These are phyloP conservation scores for Oemleria cerasiformis DNA, from an alignment of 306 rosid genomes.

Conservation along the genomic window DNA sequence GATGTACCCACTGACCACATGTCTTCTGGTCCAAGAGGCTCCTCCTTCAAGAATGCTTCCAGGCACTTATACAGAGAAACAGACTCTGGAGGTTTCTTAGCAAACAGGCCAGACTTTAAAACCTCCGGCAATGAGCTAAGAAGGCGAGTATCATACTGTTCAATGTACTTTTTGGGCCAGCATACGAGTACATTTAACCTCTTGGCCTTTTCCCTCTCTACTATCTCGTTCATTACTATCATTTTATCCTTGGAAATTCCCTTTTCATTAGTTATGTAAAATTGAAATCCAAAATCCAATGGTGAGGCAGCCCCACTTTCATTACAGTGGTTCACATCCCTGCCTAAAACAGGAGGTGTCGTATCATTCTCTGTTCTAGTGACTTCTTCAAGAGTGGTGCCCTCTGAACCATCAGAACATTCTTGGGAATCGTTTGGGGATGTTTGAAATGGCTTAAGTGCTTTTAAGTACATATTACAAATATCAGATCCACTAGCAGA, in stretches of 20 bases:
- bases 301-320: conserved; percentile 38
- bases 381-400: conserved; percentile 42
- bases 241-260: conserved; percentile 52
- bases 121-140: conserved; percentile 81
- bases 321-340: conserved; percentile 28
- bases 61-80: conserved; percentile 91
- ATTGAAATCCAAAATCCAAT: conserved; percentile 52
- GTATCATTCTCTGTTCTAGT: conserved; percentile 35
- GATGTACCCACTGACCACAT: conserved; percentile 79
- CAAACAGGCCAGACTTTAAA: conserved; percentile 65
- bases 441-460: conserved; percentile 58
- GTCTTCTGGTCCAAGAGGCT: conserved; percentile 99
- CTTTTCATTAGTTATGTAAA: conserved; percentile 75
- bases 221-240: conserved; percentile 52
- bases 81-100: conserved; percentile 77
- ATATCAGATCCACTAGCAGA: conserved; percentile 65
- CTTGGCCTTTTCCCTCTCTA: conserved; percentile 40
- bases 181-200: conserved; percentile 64
- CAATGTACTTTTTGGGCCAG: conserved; percentile 70
- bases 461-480: conserved; percentile 50
- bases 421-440: conserved; percentile 40
- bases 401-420: conserved; percentile 36
- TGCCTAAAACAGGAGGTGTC: conserved; percentile 27
- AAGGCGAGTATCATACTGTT: conserved; percentile 52
- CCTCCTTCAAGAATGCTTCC: conserved; percentile 96